phyloP scores from a whole-genome alignment of 2,329 filamentous ascomycete species.

The Hypoxylon sp. region DNA sequence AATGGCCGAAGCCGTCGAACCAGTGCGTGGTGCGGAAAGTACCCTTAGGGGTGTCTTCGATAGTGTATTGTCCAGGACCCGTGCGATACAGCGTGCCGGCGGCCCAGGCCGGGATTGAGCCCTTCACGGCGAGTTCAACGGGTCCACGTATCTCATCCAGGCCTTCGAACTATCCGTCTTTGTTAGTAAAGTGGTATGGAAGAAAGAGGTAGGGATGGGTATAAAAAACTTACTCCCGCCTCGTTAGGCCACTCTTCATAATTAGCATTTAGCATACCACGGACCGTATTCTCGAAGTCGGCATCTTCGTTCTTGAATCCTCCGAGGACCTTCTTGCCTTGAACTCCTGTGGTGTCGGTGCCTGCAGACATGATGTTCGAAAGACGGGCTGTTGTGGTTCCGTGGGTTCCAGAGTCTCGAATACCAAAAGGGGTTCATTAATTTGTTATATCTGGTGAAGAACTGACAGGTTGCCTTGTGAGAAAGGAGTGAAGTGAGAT shows the following conservation, averaged over 20 bases:
- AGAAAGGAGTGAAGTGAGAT: neutral
- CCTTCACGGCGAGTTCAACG: conserved; percentile 73
- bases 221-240: conserved; percentile 59
- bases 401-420: neutral
- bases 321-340: conserved; percentile 6
- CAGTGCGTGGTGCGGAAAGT: conserved; percentile 77
- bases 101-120: conserved; percentile 78
- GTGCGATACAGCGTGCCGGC: conserved; percentile 81
- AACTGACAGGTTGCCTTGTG: neutral
- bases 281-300: conserved; percentile 45
- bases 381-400: neutral
- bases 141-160: conserved; percentile 76
- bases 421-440: neutral
- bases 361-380: conserved; percentile 16
- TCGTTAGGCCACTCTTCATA: conserved; percentile 66
- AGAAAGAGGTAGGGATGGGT: no score
- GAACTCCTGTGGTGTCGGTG: neutral
- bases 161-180: conserved; percentile 71
- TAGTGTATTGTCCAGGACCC: conserved; percentile 76
- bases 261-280: conserved; percentile 37
- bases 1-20: conserved; percentile 83
- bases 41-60: conserved; percentile 72
- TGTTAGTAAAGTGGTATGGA: conserved; percentile 23
- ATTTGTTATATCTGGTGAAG: neutral
- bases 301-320: conserved; percentile 40